These are phyloP conservation scores for Halophytophthora polymorphica DNA, from an alignment of 352 stramenopile genomes.

Conservation along the genomic window DNA sequence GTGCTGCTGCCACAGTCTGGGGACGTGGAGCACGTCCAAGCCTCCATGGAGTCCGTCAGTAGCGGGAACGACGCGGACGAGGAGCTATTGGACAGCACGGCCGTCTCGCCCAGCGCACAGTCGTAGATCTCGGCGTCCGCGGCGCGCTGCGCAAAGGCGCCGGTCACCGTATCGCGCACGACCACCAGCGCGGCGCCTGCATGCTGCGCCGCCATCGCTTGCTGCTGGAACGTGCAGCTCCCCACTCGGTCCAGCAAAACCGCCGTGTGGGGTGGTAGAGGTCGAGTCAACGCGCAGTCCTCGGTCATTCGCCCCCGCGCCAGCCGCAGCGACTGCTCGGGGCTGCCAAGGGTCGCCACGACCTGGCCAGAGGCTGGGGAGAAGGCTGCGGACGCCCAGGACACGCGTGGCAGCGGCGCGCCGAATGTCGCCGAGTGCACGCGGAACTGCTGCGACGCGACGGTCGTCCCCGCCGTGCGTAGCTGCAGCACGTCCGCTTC, in stretches of 20 bases:
- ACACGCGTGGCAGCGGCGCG: conserved; percentile 16
- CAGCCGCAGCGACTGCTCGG: conserved; percentile 15
- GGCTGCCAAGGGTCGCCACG: conserved; percentile 1
- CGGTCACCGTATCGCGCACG: conserved; percentile 45
- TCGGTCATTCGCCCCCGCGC: conserved; percentile 10
- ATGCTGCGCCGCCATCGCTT: conserved; percentile 33
- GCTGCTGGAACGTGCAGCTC: conserved; percentile 48
- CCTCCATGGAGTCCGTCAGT: conserved; percentile 13
- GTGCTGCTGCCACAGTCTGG: conserved; percentile 28
- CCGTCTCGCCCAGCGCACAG: conserved; percentile 37
- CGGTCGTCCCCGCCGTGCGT: conserved; percentile 2
- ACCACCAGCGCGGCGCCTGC: conserved; percentile 37
- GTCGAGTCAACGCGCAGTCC: conserved; percentile 16
- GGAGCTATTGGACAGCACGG: conserved; percentile 35
- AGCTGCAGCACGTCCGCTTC: conserved; percentile 27
- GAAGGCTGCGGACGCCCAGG: conserved; percentile 14
- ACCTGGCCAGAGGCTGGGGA: conserved; percentile 9
- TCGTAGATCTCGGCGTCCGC: conserved; percentile 31
- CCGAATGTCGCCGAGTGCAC: conserved; percentile 29
- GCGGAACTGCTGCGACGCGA: conserved; percentile 27
- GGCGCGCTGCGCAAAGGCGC: conserved; percentile 25
- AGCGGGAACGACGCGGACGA: conserved; percentile 20
- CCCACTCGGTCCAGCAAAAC: conserved; percentile 48
- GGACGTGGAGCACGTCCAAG: conserved; percentile 24
- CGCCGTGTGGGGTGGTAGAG: conserved; percentile 11